Percentiles rank a stretch among this genome's conserved stretches.
These are phyloP conservation scores for Talaromyces rugulosus DNA, from an alignment of 2,329 filamentous ascomycete species.

Conservation along the genomic window DNA sequence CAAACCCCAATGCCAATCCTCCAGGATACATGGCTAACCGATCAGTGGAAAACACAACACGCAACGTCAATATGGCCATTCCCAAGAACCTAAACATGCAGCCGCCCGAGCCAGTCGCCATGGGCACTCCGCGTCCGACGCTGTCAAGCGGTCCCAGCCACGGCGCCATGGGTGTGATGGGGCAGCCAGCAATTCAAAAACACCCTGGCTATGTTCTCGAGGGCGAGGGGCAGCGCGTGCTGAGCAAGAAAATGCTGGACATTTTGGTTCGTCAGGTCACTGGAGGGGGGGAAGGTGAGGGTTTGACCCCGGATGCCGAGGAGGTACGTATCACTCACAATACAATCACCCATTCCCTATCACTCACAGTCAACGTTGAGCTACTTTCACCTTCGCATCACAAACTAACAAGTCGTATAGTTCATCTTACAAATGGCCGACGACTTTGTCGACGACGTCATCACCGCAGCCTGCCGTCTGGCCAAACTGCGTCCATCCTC, in stretches of 20 bases:
- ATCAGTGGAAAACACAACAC: conserved; percentile 34
- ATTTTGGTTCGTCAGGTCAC: conserved; percentile 93
- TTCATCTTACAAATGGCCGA: conserved; percentile 85
- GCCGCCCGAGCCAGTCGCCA: conserved; percentile 68
- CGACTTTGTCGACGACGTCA: conserved; percentile 88
- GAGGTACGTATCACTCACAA: conserved; percentile 60
- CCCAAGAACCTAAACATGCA: conserved; percentile 73
- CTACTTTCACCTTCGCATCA: not conserved
- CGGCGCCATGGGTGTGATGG: conserved; percentile 75
- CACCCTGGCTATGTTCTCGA: conserved; percentile 82
- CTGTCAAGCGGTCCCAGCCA: conserved; percentile 72
- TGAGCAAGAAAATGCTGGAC: conserved; percentile 98
- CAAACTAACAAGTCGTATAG: conserved; percentile 43
- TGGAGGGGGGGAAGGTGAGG: conserved; percentile 70
- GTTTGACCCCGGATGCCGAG: conserved; percentile 87
- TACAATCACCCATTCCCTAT: no score
- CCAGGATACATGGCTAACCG: conserved; percentile 39
- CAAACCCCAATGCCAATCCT: conserved; percentile 38
- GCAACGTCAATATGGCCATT: conserved; percentile 69
- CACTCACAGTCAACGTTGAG: no score
- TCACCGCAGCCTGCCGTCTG: conserved; percentile 80
- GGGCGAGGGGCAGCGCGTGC: conserved; percentile 82
- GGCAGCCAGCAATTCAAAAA: conserved; percentile 78
- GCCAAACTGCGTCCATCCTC: conserved; percentile 90
- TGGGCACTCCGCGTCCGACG: conserved; percentile 73